These are phyloP conservation scores for Eimeria necatrix DNA, from an alignment of 169 alveolate genomes.

Conservation along the genomic window DNA sequence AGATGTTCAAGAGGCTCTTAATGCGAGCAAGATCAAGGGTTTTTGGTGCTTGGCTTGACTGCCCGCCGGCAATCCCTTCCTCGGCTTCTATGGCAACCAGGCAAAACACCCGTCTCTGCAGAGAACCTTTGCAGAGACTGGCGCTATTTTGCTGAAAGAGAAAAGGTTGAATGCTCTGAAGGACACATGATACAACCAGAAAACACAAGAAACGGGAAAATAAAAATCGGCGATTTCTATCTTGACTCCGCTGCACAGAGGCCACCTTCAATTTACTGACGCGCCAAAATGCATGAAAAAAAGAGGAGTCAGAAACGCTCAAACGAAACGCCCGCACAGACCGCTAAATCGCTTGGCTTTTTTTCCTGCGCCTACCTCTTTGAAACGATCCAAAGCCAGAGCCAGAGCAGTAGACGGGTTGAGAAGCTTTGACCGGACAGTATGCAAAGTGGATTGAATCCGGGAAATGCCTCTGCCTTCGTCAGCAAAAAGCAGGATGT, in stretches of 20 bases:
- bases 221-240: neutral
- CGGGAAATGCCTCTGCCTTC: constrained; percentile 75
- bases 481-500: constrained; percentile 50
- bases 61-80: neutral
- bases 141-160: constrained; percentile 74
- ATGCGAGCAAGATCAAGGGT: constrained; percentile 52
- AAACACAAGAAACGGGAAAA: neutral
- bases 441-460: constrained; percentile 21
- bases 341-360: neutral
- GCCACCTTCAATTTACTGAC: neutral
- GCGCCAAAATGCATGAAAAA: neutral
- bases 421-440: constrained; percentile 47
- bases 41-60: neutral
- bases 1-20: constrained; percentile 25
- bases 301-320: neutral
- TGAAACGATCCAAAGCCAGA: constrained; percentile 43
- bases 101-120: constrained; percentile 61
- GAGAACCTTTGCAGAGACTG: constrained; percentile 58
- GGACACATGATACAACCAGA: neutral
- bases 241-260: neutral
- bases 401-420: constrained; percentile 46
- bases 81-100: constrained; percentile 65
- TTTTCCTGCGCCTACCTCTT: constrained; percentile 1
- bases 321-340: neutral
- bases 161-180: constrained; percentile 66